Conservation (phyloP, 2,329 filamentous ascomycete genomes). For the Neopestalotiopsis sp. region DNA sequence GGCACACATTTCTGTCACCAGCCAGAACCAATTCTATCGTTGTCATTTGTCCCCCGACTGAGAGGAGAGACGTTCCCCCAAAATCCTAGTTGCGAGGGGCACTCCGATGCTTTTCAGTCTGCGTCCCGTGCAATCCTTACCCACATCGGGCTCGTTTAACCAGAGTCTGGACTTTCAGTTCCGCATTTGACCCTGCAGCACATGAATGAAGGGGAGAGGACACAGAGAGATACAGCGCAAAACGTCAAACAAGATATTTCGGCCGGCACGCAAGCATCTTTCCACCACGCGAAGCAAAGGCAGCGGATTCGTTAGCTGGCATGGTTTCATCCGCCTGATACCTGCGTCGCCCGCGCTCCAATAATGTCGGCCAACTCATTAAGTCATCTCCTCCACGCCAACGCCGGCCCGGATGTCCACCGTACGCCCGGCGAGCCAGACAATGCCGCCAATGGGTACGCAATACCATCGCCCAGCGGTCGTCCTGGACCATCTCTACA, state of each 20-base stretch:
- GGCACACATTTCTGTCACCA: not conserved
- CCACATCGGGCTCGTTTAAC: not conserved
- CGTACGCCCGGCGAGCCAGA: conserved; percentile 3
- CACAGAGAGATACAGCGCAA: not conserved
- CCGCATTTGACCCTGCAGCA: not conserved
- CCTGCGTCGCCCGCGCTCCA: conserved; percentile 12
- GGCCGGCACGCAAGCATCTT: not conserved
- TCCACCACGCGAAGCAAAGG: not conserved
- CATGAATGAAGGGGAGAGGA: not conserved
- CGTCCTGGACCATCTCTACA: conserved; percentile 2
- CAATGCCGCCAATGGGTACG: not conserved
- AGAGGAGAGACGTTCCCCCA: not conserved
- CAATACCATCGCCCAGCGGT: conserved; percentile 6
- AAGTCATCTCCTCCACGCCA: conserved; percentile 19
- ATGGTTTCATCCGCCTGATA: conserved; percentile 15
- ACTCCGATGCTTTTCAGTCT: not conserved
- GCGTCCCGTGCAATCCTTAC: not conserved
- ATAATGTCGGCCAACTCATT: conserved; percentile 21
- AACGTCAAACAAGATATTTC: not conserved
- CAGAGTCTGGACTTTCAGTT: not conserved
- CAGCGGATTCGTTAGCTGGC: conserved; percentile 6
- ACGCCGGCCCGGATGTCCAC: conserved; percentile 17
- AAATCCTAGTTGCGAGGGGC: not conserved
- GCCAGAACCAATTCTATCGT: not conserved
- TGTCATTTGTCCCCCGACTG: not conserved